Evolutionary conservation across 306 rosid species (phyloP).

Genomic region (Psophocarpus tetragonolobus): DNA sequence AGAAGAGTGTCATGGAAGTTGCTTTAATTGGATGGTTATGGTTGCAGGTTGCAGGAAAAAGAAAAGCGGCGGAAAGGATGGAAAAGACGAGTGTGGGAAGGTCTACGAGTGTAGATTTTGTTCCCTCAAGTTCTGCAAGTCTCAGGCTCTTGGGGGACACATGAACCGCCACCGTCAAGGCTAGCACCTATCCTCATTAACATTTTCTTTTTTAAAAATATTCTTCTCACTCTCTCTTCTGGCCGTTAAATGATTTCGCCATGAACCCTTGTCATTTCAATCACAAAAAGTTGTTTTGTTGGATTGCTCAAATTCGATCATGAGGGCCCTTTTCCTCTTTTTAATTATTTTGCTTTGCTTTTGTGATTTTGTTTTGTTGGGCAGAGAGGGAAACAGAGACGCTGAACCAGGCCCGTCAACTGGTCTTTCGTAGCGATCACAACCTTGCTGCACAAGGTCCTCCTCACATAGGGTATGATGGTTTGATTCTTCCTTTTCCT

Average conservation of each 20-base stretch:
- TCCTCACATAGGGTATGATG: conserved; percentile 72
- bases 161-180: conserved; percentile 99
- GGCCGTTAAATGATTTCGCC: conserved; percentile 41
- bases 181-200: conserved; percentile 29
- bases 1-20: conserved; percentile 42
- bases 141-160: conserved; percentile 99
- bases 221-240: neutral
- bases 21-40: conserved; percentile 40
- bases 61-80: conserved; percentile 85
- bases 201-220: neutral
- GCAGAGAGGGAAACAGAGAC: conserved; percentile 99
- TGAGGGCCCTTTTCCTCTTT: neutral
- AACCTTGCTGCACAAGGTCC: conserved; percentile 58
- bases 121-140: conserved; percentile 99
- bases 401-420: conserved; percentile 92
- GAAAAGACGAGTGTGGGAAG: conserved; percentile 82
- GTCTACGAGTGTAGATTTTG: conserved; percentile 98
- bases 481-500: neutral
- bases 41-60: conserved; percentile 78
- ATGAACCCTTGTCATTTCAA: conserved; percentile 55
- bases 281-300: neutral
- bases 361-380: conserved; percentile 41
- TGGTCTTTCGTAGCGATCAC: conserved; percentile 82
- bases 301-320: conserved; percentile 22
- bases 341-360: neutral